Percentiles rank a stretch among this genome's conserved stretches.
phyloP scores from a whole-genome alignment of 2,329 filamentous ascomycete genomes.

The Phoma herbarum region DNA sequence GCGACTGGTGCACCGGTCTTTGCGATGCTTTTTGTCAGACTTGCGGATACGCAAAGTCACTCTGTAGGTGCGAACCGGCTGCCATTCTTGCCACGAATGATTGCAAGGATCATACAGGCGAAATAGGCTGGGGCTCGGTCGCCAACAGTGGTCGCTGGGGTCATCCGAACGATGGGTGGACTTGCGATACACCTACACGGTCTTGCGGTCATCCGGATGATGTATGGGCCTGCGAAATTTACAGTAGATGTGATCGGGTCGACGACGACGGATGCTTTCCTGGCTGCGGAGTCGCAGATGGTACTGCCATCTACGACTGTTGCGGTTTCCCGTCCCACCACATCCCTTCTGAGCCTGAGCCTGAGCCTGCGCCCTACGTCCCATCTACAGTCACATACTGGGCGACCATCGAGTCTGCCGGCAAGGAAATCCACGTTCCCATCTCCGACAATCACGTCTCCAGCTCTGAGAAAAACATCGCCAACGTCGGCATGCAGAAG shows the following conservation, averaged over 20 bases:
- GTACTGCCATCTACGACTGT: not conserved
- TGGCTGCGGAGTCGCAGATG: not conserved
- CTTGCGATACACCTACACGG: not conserved
- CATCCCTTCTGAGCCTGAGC: not conserved
- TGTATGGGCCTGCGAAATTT: not conserved
- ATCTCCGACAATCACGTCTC: slow-evolving; percentile 30
- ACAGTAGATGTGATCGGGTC: no score
- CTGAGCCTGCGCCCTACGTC: not conserved
- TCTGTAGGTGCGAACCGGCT: no score
- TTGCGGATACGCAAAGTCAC: no score
- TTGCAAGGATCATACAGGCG: no score
- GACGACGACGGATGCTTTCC: not conserved
- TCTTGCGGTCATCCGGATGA: not conserved
- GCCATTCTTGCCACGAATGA: no score
- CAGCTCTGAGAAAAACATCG: slow-evolving; percentile 30
- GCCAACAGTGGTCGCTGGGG: no score
- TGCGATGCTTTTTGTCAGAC: no score
- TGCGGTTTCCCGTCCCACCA: not conserved
- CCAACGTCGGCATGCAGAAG: slow-evolving; percentile 28
- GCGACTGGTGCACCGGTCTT: no score
- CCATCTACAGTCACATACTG: slow-evolving; percentile 31
- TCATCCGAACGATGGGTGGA: not conserved
- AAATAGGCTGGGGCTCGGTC: no score
- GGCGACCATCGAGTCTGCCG: slow-evolving; percentile 28
- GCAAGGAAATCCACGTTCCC: slow-evolving; percentile 26